phyloP scores from a whole-genome alignment of 352 stramenopile genomes.

The Phytophthora pistaciae region DNA sequence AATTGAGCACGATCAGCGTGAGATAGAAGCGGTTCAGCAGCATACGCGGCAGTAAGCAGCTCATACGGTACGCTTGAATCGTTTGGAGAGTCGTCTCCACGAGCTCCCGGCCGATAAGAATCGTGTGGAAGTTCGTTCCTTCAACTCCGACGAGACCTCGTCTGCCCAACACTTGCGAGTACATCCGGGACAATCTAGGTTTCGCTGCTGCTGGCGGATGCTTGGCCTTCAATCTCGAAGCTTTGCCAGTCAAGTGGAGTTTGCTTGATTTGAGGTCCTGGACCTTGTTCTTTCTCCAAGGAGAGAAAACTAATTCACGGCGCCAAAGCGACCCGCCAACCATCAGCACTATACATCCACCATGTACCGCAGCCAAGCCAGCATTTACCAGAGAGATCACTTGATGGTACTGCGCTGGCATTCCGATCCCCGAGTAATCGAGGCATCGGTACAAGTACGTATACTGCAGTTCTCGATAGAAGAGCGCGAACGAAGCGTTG shows the following conservation, averaged over 20 bases:
- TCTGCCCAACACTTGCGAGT: conserved; percentile 21
- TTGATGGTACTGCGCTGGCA: conserved; percentile 22
- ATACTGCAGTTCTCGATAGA: conserved; percentile 29
- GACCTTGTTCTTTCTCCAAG: neutral
- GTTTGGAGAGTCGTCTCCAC: conserved; percentile 34
- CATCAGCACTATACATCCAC: conserved; percentile 23
- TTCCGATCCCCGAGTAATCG: conserved; percentile 33
- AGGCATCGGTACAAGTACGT: conserved; percentile 28
- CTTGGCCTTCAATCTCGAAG: neutral
- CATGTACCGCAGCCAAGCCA: conserved; percentile 31
- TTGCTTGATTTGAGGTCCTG: neutral
- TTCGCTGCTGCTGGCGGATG: neutral
- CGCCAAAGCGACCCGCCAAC: conserved; percentile 8
- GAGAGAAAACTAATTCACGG: conserved; percentile 21
- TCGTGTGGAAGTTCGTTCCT: conserved; percentile 28
- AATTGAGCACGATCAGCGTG: conserved; percentile 37
- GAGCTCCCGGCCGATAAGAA: conserved; percentile 31
- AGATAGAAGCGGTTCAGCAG: conserved; percentile 45
- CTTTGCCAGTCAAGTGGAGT: neutral
- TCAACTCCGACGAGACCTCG: conserved; percentile 28
- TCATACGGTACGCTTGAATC: conserved; percentile 40
- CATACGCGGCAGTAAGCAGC: conserved; percentile 25
- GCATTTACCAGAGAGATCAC: conserved; percentile 31
- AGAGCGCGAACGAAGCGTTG: conserved; percentile 25
- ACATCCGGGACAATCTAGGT: conserved; percentile 3